Conservation (phyloP, 371 early-diverging fungal genomes). For the Apophysomyces elegans region DNA sequence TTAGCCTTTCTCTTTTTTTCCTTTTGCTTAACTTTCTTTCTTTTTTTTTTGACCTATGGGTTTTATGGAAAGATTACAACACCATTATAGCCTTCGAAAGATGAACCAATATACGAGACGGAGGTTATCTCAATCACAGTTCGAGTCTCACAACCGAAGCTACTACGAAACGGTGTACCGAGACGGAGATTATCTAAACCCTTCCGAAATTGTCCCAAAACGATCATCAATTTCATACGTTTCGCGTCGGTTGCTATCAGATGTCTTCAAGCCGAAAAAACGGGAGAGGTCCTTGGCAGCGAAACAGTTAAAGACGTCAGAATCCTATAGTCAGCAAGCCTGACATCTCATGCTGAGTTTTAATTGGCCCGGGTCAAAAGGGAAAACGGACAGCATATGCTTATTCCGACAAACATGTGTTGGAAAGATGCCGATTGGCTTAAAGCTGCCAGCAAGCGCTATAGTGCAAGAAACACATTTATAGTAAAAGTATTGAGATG, state of each 20-base stretch:
- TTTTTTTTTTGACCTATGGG: conserved; percentile 30
- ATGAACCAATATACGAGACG: conserved; percentile 49
- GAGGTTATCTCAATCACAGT: conserved; percentile 43
- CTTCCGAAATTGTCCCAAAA: conserved; percentile 10
- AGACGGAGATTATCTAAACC: conserved; percentile 43
- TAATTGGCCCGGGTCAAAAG: background rate
- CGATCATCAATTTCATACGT: background rate
- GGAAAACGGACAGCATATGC: background rate
- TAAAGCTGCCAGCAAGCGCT: no score
- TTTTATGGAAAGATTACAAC: conserved; percentile 37
- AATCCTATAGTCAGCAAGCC: conserved; percentile 29
- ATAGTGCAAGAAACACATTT: no score
- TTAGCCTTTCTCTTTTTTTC: no score
- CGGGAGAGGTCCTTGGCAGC: conserved; percentile 16
- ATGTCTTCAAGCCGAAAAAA: conserved; percentile 21
- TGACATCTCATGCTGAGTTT: no score
- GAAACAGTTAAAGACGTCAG: conserved; percentile 42
- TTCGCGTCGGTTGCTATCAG: conserved; percentile 27
- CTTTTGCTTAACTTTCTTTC: conserved; percentile 10
- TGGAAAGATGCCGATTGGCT: no score
- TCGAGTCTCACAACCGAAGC: conserved; percentile 42
- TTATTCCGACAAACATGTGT: background rate
- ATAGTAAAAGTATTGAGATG: no score
- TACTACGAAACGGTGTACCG: conserved; percentile 43
- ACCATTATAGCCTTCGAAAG: conserved; percentile 38